Percentiles rank a stretch among this genome's conserved stretches.
Evolutionary conservation across 140 eudicot species (phyloP).

Genomic region (Anethum foeniculum): DNA sequence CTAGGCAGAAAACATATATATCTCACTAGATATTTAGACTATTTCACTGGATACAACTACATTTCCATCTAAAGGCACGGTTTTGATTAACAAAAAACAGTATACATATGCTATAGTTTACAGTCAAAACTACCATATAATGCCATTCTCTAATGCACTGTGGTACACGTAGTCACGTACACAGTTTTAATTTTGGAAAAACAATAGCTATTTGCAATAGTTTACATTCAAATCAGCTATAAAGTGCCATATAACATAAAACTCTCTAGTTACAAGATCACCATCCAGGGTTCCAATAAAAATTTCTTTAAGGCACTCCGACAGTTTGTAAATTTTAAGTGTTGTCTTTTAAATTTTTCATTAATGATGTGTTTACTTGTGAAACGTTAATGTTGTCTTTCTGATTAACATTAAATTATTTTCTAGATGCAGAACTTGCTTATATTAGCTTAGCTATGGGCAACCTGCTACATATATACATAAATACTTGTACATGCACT

Average conservation of each 20-base stretch:
- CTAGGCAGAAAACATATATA: not conserved
- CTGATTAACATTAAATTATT: not conserved
- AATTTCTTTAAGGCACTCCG: not conserved
- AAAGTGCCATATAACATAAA: not conserved
- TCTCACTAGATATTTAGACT: not conserved
- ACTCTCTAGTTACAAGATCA: not conserved
- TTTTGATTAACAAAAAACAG: not conserved
- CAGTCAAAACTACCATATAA: not conserved
- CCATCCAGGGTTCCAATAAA: not conserved
- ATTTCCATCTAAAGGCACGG: not conserved
- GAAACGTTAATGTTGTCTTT: not conserved
- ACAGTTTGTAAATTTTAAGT: not conserved
- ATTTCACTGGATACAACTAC: not conserved
- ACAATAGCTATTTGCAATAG: not conserved
- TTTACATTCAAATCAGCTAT: not conserved
- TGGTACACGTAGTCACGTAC: not conserved
- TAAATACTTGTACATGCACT: not conserved
- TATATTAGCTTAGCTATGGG: not conserved
- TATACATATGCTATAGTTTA: not conserved
- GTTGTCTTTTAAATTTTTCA: not conserved
- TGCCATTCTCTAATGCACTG: not conserved
- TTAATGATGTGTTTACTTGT: not conserved
- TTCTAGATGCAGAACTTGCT: not conserved
- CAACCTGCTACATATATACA: not conserved
- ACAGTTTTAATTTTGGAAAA: not conserved